A percentile compares a stretch with the other conserved stretches of the same genome.
These are phyloP conservation scores for Boletus sp. DNA, from an alignment of 1,284 basidiomycete genomes.

Conservation along the genomic window DNA sequence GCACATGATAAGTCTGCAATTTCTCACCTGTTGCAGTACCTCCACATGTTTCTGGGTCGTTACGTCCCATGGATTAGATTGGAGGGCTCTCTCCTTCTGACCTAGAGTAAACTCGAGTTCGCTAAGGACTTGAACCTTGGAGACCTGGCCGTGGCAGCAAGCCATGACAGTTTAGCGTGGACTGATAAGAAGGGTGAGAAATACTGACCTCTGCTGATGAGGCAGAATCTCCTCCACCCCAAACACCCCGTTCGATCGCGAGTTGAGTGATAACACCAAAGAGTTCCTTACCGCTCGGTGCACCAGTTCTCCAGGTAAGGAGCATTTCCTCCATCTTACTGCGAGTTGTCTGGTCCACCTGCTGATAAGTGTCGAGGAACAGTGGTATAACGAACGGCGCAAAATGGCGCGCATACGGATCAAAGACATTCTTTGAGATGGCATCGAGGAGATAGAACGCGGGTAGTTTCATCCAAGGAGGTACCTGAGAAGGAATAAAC, in stretches of 20 bases:
- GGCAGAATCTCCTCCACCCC: slow-evolving; percentile 51
- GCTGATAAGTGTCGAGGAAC: slow-evolving; percentile 81
- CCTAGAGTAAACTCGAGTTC: slow-evolving; percentile 75
- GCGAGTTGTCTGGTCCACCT: slow-evolving; percentile 79
- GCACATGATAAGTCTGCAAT: background rate
- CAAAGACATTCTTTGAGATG: slow-evolving; percentile 91
- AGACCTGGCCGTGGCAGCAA: slow-evolving; percentile 42
- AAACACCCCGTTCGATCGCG: slow-evolving; percentile 74
- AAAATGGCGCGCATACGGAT: slow-evolving; percentile 83
- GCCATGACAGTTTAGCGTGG: background rate
- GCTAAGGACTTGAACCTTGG: slow-evolving; percentile 71
- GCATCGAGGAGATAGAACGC: slow-evolving; percentile 95
- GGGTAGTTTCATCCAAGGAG: slow-evolving; percentile 88
- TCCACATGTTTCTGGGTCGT: slow-evolving; percentile 60
- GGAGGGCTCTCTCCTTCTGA: slow-evolving; percentile 67
- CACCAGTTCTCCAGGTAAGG: slow-evolving; percentile 85
- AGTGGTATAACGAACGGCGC: slow-evolving; percentile 71
- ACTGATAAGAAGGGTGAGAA: background rate
- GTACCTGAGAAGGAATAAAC: slow-evolving; percentile 58
- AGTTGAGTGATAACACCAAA: slow-evolving; percentile 74
- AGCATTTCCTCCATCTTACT: slow-evolving; percentile 97
- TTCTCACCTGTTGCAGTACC: slow-evolving; percentile 68
- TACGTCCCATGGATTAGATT: slow-evolving; percentile 64
- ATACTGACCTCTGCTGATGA: slow-evolving; percentile 36
- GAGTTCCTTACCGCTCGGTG: slow-evolving; percentile 73